A percentile compares a stretch with the other conserved stretches of the same genome.
These are phyloP conservation scores for Nitzschia inconspicua DNA, from an alignment of 108 stramenopile species.

Conservation along the genomic window DNA sequence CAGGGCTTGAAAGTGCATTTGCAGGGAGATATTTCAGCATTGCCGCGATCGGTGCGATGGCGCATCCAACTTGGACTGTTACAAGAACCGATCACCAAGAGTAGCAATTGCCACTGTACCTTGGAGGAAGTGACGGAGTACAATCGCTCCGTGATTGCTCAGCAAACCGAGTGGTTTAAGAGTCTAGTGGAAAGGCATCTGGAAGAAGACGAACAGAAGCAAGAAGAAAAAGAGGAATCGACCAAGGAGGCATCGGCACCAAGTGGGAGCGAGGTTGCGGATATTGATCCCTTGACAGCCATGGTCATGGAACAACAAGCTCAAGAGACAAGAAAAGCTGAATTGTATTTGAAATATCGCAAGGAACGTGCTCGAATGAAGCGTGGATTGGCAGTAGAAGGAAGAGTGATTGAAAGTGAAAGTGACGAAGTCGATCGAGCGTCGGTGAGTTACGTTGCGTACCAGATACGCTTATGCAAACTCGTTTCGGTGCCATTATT, in stretches of 20 bases:
- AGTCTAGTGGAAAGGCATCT: constrained; percentile 16
- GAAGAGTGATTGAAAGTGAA: constrained; percentile 15
- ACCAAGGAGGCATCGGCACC: too few species aligned
- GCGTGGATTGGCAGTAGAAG: constrained; percentile 28
- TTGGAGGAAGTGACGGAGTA: constrained; percentile 11
- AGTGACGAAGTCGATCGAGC: constrained; percentile 35
- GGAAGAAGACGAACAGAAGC: constrained; percentile 14
- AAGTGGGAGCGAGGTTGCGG: neutral
- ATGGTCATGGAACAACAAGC: constrained; percentile 50
- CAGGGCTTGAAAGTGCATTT: neutral
- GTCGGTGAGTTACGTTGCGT: constrained; percentile 14
- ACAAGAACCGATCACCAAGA: neutral
- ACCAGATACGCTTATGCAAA: neutral
- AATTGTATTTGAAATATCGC: constrained; percentile 50
- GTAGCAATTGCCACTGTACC: neutral
- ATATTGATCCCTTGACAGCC: constrained; percentile 59
- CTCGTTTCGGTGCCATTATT: neutral
- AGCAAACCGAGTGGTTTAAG: constrained; percentile 23
- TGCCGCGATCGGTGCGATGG: constrained; percentile 44
- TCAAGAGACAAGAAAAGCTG: constrained; percentile 31
- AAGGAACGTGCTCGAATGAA: constrained; percentile 44
- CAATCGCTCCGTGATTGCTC: constrained; percentile 10
- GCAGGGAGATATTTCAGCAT: constrained; percentile 1
- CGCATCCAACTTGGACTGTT: constrained; percentile 35
- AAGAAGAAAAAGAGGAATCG: constrained; percentile 2